Evolutionary conservation across 108 stramenopile genomes (phyloP), one percentile per base, ranked within the genome.

Genomic region (Tribonema minus): DNA sequence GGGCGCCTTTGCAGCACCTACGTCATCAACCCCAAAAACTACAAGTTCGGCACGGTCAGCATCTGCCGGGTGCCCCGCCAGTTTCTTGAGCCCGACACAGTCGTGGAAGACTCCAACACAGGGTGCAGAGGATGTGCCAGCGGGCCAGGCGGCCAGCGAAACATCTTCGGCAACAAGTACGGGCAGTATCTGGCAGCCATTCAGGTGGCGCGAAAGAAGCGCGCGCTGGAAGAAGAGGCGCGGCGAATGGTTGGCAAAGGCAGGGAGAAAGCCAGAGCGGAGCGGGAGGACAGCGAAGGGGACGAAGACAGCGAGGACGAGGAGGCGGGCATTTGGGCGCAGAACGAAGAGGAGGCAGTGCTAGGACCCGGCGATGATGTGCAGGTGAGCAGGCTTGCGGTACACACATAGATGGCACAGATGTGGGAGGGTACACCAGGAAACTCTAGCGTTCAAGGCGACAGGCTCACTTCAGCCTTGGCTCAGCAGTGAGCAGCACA

Each of bases 121-220:
- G 99, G 99, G 3, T 99, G 99, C 84, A 72, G 90, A 23, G 99
- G 99, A 2, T 99, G 99, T 85, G 95, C 96, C 0, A 93, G 92
- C 2, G 97, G 97, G 20, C 87, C 89, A 32, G 93, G 89, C 9
- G 92, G 91, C 0, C 90, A 89, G n/a, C 69, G 87, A 38, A 99
- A 99, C 89, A 97, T 99, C 64, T 99, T 98, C 84, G 99, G 97
- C 41, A 99, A 98, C 90, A 99, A 98, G 77, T 99, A 98, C 79
- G 99, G 99, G 3, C 97, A 99, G 88, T 91, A 93, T 80, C 85
- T 99, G 58, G 99, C 99, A 2, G 94, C 92, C 32, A 92, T 99
- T 1, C 99, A 99, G 88, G 86, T 96, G 64, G 92, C 92, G 2
- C 83, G 95, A n/a, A 7, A 81, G 72, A 34, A 64, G 9, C 61